phyloP scores from a whole-genome alignment of 208 protist genomes.

The Acanthamoeba castellanii region DNA sequence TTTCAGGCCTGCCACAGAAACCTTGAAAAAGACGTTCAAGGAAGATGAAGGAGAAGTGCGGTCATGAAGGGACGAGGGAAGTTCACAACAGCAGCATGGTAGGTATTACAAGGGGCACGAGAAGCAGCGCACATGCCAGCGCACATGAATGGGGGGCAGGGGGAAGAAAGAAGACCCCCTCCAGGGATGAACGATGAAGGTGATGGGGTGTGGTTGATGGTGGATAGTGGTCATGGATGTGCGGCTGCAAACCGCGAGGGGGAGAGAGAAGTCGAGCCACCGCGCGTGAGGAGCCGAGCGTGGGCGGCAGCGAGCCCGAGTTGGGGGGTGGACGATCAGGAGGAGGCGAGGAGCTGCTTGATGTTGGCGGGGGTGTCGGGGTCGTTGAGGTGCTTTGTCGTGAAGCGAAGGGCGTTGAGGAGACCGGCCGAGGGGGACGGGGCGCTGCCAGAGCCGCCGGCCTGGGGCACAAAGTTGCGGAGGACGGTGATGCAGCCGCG shows the following conservation, averaged over 20 bases:
- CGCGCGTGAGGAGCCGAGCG: background rate
- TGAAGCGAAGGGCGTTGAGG: constrained; percentile 90
- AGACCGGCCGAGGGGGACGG: constrained; percentile 82
- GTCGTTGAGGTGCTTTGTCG: constrained; percentile 90
- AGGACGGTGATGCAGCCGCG: constrained; percentile 82
- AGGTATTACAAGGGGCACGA: background rate
- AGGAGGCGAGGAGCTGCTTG: constrained; percentile 85
- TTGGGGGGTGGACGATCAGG: background rate
- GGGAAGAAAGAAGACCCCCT: background rate
- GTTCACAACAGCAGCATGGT: background rate
- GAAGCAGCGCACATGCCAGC: background rate
- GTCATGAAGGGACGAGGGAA: no score
- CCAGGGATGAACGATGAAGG: background rate
- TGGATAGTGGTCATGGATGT: background rate
- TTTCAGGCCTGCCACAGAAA: no score
- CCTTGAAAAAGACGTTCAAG: no score
- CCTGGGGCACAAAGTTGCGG: constrained; percentile 69
- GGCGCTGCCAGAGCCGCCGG: background rate
- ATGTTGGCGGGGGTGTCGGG: constrained; percentile 87
- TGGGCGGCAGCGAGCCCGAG: background rate
- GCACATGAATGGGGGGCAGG: background rate
- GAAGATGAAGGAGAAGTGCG: no score
- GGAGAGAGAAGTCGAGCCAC: background rate
- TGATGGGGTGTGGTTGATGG: background rate
- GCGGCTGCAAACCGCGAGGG: background rate